Evolutionary conservation across 768 basidiomycete species (phyloP).

Genomic region (Kwoniella mangroviensis): DNA sequence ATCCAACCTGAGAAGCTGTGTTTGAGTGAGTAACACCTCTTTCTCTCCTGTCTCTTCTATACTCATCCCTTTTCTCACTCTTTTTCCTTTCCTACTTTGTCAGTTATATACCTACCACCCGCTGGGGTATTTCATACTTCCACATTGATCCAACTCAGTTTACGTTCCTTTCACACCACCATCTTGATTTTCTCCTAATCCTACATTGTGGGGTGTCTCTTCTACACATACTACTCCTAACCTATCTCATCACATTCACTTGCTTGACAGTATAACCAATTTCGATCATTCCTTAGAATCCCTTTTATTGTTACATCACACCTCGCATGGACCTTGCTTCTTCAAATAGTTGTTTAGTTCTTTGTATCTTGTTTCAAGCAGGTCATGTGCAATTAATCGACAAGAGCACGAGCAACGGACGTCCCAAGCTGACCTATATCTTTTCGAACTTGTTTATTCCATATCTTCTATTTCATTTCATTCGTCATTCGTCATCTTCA

Average conservation of each 20-base stretch:
- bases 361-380: constrained; percentile 1
- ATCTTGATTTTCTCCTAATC: background rate
- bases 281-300: background rate
- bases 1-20: constrained; percentile 2
- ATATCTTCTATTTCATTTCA: background rate
- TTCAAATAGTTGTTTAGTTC: background rate
- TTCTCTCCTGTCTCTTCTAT: background rate
- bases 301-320: too few species aligned
- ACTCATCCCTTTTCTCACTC: background rate
- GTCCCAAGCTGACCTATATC: background rate
- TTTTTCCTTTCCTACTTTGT: background rate
- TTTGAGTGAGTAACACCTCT: constrained; percentile 16
- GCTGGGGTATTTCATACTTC: background rate
- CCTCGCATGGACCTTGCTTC: constrained; percentile 3
- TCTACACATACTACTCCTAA: constrained; percentile 6
- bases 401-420: background rate
- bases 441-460: background rate
- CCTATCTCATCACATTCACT: background rate
- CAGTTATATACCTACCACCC: background rate
- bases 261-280: background rate
- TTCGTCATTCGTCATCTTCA: background rate
- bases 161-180: constrained; percentile 10
- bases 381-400: constrained; percentile 6
- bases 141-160: constrained; percentile 1
- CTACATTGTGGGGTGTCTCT: background rate